Percentiles rank a stretch among this genome's conserved stretches.
phyloP scores from a whole-genome alignment of 2,329 filamentous ascomycete species.

The Berkeleyomyces basicola region DNA sequence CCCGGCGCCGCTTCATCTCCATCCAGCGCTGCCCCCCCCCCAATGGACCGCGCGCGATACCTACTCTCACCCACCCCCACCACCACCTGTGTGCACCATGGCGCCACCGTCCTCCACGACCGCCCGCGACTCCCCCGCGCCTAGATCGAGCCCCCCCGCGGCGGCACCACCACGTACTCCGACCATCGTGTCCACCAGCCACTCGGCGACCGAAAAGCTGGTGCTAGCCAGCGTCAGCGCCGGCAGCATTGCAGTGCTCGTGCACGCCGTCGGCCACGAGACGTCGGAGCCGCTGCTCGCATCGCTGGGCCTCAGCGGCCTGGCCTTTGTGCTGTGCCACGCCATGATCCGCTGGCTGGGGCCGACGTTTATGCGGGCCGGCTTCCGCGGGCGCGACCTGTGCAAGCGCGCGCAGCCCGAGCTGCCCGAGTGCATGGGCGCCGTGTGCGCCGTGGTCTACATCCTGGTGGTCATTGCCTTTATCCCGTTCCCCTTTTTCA shows the following conservation, averaged over 20 bases:
- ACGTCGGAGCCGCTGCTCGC: conserved; percentile 70
- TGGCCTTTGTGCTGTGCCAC: conserved; percentile 70
- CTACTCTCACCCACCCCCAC: too few relatives aligned
- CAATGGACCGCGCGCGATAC: too few relatives aligned
- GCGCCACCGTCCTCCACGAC: too few relatives aligned
- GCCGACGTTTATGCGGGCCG: conserved; percentile 70
- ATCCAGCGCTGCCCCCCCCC: too few relatives aligned
- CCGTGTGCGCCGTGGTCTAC: conserved; percentile 83
- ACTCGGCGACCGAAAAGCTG: conserved; percentile 37
- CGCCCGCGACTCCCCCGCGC: not conserved
- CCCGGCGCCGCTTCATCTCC: too few relatives aligned
- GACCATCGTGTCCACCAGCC: conserved; percentile 22
- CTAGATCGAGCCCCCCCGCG: not conserved
- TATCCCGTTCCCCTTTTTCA: conserved; percentile 94
- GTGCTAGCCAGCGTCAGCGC: conserved; percentile 45
- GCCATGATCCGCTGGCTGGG: conserved; percentile 88
- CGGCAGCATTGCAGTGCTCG: conserved; percentile 55
- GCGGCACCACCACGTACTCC: conserved; percentile 11
- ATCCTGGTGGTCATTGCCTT: conserved; percentile 78
- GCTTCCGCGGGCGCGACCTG: conserved; percentile 79
- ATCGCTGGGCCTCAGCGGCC: conserved; percentile 68
- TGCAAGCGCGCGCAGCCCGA: conserved; percentile 53
- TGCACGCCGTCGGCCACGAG: conserved; percentile 65
- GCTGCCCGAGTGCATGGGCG: conserved; percentile 92
- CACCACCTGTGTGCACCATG: too few relatives aligned